phyloP scores from a whole-genome alignment of 2,329 filamentous ascomycete genomes.

The Pyricularia grisea region DNA sequence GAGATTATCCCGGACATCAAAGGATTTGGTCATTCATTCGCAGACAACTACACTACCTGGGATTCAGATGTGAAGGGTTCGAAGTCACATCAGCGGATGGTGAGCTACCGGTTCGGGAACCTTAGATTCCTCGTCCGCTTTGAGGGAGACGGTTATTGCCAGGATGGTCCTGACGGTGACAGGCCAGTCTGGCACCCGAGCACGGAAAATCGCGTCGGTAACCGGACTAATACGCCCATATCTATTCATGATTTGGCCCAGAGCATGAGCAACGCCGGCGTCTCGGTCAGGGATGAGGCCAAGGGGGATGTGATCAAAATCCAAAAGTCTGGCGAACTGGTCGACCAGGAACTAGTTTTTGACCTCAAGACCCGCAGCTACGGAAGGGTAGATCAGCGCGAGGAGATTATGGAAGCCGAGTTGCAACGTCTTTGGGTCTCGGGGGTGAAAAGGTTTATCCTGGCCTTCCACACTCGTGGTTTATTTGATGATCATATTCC shows the following conservation, averaged over 20 bases:
- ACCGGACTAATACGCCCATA: background rate
- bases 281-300: background rate
- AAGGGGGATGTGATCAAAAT: slow-evolving; percentile 5
- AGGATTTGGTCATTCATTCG: slow-evolving; percentile 59
- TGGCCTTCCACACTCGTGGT: slow-evolving; percentile 28
- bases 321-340: slow-evolving; percentile 13
- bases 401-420: slow-evolving; percentile 21
- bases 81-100: slow-evolving; percentile 50
- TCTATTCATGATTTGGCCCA: background rate
- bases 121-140: slow-evolving; percentile 43
- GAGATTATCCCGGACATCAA: slow-evolving; percentile 44
- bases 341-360: slow-evolving; percentile 25
- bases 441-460: slow-evolving; percentile 27
- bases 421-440: slow-evolving; percentile 32
- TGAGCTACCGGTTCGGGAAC: slow-evolving; percentile 48
- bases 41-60: slow-evolving; percentile 58
- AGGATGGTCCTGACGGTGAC: slow-evolving; percentile 2
- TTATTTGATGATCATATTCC: slow-evolving; percentile 23
- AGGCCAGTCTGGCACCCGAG: background rate
- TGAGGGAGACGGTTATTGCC: slow-evolving; percentile 47
- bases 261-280: too few species aligned
- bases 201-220: background rate
- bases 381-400: slow-evolving; percentile 15
- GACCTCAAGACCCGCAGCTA: slow-evolving; percentile 34
- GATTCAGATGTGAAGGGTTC: slow-evolving; percentile 42